Evolutionary conservation across 805 yeast genomes (phyloP).

Genomic region (Sugiyamaella smithiae): DNA sequence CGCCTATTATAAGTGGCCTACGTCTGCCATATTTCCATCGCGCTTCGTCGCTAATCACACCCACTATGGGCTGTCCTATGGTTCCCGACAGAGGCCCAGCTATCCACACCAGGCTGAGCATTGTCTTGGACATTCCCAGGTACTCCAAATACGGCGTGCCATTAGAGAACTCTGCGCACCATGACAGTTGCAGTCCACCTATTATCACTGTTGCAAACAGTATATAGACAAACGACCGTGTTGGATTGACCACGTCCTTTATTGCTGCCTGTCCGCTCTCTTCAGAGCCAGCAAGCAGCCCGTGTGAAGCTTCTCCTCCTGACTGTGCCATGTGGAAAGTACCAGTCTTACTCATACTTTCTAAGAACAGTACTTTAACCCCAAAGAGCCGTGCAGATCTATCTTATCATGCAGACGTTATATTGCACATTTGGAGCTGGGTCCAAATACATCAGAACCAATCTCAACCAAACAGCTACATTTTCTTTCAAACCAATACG

Average conservation of each 20-base stretch:
- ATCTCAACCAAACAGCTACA: no score
- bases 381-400: conserved; percentile 1
- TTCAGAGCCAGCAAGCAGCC: no score
- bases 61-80: conserved; percentile 62
- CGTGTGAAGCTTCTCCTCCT: neutral
- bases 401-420: neutral
- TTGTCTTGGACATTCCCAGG: conserved; percentile 56
- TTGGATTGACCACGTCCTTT: conserved; percentile 39
- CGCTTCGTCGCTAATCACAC: conserved; percentile 54
- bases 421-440: no score
- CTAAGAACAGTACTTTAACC: no score
- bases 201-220: conserved; percentile 46
- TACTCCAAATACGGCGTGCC: conserved; percentile 62
- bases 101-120: conserved; percentile 59
- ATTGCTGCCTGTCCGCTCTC: neutral
- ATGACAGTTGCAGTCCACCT: conserved; percentile 60
- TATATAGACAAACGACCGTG: conserved; percentile 44
- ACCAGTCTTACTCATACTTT: no score
- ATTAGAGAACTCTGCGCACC: conserved; percentile 65
- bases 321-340: neutral
- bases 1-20: conserved; percentile 56
- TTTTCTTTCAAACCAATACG: no score
- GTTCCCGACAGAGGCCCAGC: conserved; percentile 67
- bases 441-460: no score
- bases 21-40: conserved; percentile 48